phyloP scores from a whole-genome alignment of 1,284 basidiomycete genomes.

The Fomitopsis pinicola region DNA sequence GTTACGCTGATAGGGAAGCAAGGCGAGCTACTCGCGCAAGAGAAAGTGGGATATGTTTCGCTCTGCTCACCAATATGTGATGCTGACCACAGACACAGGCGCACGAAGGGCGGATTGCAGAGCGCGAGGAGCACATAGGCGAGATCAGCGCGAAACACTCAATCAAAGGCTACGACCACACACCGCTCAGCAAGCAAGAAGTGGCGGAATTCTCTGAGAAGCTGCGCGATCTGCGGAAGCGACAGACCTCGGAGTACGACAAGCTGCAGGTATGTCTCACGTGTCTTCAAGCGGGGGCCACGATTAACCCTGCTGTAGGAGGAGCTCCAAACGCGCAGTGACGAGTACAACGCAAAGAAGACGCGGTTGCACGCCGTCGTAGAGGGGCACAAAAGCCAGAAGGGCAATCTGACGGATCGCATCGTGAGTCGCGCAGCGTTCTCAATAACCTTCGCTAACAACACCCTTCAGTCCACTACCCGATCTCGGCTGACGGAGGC shows the following conservation, averaged over 20 bases:
- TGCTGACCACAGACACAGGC: conserved; percentile 40
- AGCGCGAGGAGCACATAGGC: conserved; percentile 73
- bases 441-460: not conserved
- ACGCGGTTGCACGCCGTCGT: conserved; percentile 50
- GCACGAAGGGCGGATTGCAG: conserved; percentile 69
- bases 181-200: conserved; percentile 62
- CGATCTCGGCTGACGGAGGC: conserved; percentile 16
- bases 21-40: conserved; percentile 61
- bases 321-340: conserved; percentile 28
- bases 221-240: conserved; percentile 54
- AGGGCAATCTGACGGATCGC: conserved; percentile 50
- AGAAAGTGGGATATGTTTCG: conserved; percentile 42
- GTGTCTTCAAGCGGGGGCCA: not conserved
- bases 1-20: conserved; percentile 53
- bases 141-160: conserved; percentile 65
- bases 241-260: conserved; percentile 53
- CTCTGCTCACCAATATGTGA: not conserved
- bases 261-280: conserved; percentile 48
- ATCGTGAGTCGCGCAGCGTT: conserved; percentile 42
- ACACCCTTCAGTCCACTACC: conserved; percentile 1
- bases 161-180: conserved; percentile 71
- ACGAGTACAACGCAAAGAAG: conserved; percentile 56
- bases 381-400: conserved; percentile 49
- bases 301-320: not conserved
- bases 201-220: conserved; percentile 66